Conservation (phyloP, 1,139 yeast genomes). For the Yamadazyma blattariae region DNA sequence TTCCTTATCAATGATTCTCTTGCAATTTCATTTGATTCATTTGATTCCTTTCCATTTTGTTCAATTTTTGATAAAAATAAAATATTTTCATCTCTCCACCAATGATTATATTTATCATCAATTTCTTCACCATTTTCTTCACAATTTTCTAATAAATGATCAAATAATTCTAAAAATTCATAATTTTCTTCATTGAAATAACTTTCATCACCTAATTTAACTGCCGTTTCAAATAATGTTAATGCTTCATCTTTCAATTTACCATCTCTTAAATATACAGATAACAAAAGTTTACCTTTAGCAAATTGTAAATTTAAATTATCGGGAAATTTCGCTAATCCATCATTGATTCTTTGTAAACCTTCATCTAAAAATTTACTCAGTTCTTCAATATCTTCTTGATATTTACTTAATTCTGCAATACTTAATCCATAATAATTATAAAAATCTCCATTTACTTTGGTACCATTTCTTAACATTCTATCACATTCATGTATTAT, state of each 20-base stretch:
- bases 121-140: slow-evolving; percentile 32
- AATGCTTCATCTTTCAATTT: slow-evolving; percentile 43
- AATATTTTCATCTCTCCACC: slow-evolving; percentile 46
- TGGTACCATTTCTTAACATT: slow-evolving; percentile 48
- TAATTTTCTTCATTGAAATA: slow-evolving; percentile 39
- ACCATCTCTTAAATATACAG: slow-evolving; percentile 4
- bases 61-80: slow-evolving; percentile 38
- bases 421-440: slow-evolving; percentile 72
- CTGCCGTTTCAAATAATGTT: slow-evolving; percentile 43
- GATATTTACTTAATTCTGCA: slow-evolving; percentile 62
- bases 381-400: slow-evolving; percentile 28
- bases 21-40: too few relatives aligned
- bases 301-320: slow-evolving; percentile 50
- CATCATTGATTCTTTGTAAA: slow-evolving; percentile 63
- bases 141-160: slow-evolving; percentile 58
- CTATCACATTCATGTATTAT: slow-evolving; percentile 90
- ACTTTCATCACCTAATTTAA: slow-evolving; percentile 25
- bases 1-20: slow-evolving; percentile 14
- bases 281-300: slow-evolving; percentile 50
- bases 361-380: slow-evolving; percentile 52
- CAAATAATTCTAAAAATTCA: slow-evolving; percentile 53
- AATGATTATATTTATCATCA: slow-evolving; percentile 11
- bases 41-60: slow-evolving; percentile 9
- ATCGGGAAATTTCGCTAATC: slow-evolving; percentile 49
- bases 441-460: slow-evolving; percentile 62